Conservation (phyloP, 768 basidiomycete genomes). For the Leucosporidium creatinivorum region DNA sequence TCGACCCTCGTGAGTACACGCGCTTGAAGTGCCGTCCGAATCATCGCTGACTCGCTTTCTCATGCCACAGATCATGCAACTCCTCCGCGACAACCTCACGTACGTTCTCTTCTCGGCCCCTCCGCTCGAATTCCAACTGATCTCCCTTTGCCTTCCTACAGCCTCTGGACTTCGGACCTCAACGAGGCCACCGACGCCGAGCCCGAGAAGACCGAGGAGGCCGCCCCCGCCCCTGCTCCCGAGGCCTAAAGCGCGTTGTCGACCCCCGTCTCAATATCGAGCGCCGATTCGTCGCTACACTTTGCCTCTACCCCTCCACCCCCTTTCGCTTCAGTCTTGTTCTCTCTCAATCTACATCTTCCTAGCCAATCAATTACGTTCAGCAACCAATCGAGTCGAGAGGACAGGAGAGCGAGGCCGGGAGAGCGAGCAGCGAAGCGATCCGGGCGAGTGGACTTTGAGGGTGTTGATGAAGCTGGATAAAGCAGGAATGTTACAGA, state of each 20-base stretch:
- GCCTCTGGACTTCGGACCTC: constrained; percentile 36
- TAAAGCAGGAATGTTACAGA: too few relatives aligned
- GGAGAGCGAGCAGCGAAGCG: too few relatives aligned
- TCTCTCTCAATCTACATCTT: too few relatives aligned
- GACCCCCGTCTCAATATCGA: neutral
- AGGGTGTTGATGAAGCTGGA: too few relatives aligned
- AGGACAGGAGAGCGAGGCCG: too few relatives aligned
- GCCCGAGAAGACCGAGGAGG: constrained; percentile 5
- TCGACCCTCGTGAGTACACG: constrained; percentile 77
- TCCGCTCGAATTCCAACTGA: neutral
- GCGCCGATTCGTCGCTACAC: too few relatives aligned
- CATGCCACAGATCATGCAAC: constrained; percentile 48
- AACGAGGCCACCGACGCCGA: constrained; percentile 16
- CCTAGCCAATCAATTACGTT: too few relatives aligned
- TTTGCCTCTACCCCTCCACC: too few relatives aligned
- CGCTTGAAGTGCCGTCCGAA: neutral
- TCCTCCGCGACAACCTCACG: constrained; percentile 93
- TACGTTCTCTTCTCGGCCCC: neutral
- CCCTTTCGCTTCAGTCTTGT: too few relatives aligned
- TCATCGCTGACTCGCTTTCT: neutral
- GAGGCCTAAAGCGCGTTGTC: neutral
- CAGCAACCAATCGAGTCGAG: too few relatives aligned
- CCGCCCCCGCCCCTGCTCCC: neutral
- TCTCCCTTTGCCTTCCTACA: neutral
- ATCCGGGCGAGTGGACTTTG: too few relatives aligned